Evolutionary conservation across 176 grass and related monocot species (phyloP).

Genomic region (Urochloa ruziziensis): DNA sequence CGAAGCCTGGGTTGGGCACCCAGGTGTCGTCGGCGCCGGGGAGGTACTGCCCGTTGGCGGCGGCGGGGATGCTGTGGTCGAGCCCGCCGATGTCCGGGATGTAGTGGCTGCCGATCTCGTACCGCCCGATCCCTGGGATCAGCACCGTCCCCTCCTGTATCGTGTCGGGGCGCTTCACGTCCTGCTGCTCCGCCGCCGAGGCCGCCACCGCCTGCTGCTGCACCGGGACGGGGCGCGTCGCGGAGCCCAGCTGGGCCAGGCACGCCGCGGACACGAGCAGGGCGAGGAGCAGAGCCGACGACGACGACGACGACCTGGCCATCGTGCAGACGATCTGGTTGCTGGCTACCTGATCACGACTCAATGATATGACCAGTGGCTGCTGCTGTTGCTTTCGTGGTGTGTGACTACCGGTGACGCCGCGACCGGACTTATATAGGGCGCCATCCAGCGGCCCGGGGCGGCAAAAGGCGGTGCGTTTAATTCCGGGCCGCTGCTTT

Average conservation of each 20-base stretch:
- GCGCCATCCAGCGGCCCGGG: not conserved
- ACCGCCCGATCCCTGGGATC: constrained; percentile 64
- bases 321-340: not conserved
- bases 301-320: not conserved
- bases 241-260: constrained; percentile 24
- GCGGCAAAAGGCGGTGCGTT: constrained; percentile 57
- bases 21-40: constrained; percentile 81
- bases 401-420: constrained; percentile 25
- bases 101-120: constrained; percentile 37
- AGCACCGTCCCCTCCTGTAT: constrained; percentile 50
- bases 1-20: constrained; percentile 83
- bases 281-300: constrained; percentile 4
- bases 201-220: not conserved
- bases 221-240: constrained; percentile 40
- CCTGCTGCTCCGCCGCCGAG: not conserved
- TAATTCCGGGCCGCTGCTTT: constrained; percentile 13
- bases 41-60: constrained; percentile 44
- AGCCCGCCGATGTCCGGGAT: constrained; percentile 47
- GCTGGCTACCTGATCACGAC: not conserved
- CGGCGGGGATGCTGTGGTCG: constrained; percentile 85
- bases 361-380: not conserved
- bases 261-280: constrained; percentile 40
- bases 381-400: constrained; percentile 5
- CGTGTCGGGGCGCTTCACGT: constrained; percentile 38
- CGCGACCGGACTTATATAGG: constrained; percentile 40